Evolutionary conservation across 148 eudicot species (phyloP), one percentile per base, ranked within the genome.

Genomic region (Fagopyrum tataricum): DNA sequence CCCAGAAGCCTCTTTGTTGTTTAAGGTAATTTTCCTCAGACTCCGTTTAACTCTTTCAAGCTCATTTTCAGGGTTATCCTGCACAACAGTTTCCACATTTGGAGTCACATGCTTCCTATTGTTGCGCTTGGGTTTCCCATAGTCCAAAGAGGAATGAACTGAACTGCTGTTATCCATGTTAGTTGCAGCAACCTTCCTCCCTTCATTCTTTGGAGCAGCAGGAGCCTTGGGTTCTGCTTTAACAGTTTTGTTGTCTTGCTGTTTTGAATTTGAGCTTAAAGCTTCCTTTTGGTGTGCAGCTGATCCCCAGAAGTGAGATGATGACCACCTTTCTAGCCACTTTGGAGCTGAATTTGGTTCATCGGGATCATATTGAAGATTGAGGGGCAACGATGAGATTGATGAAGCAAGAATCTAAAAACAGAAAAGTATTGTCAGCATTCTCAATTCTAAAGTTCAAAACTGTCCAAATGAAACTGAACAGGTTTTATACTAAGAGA

Each of bases 321-420:
- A 47, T 71, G 92, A 88, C 92, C 92, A 88, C 11, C 92, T 82
- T 73, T 84, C 83, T 44, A 86, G 82, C 92, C 92, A 88, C 74
- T 76, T 84, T 76, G 78, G 68, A 43, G 79, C 82, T 47, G 92
- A 86, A 84, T 88, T 88, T 49, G 86, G 85, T 71, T 88, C 89
- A 68, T 74, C 70, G 8, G 44, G 58, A 79, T 82, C 92, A 76
- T 86, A 88, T 74, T 81, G 87, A 74, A 88, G 78, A 75, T 80
- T 82, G 70, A 88, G 79, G 76, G 86, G 85, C 81, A 81, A 79
- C 9, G 81, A 79, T 72, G 83, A 72, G 46, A 84, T 80, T 61
- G 76, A 76, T 48, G 87, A 79, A 70, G 77, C 76, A 44, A 82
- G 83, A 74, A 88, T 89, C 92, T 88, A 75, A 82, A 37, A 64